A percentile compares a stretch with the other conserved stretches of the same genome.
Conservation (phyloP, 1,139 yeast species). For the Saccharomyces hybrid region DNA sequence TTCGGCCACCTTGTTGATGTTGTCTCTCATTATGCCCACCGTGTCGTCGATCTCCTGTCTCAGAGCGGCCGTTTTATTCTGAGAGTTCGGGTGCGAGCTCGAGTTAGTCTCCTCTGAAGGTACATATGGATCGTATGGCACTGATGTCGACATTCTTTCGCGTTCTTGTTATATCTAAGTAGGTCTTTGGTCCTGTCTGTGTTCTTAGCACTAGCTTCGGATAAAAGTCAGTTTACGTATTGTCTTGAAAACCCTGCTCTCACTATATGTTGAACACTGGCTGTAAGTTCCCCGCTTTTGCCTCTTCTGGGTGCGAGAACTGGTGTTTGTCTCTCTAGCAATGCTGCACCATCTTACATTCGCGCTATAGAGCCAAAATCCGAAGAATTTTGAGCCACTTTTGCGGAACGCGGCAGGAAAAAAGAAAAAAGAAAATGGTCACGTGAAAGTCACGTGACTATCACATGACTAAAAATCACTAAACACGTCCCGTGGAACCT, state of each 20-base stretch:
- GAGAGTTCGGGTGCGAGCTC: conserved; percentile 33
- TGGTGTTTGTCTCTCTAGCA: background rate
- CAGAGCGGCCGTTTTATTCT: conserved; percentile 64
- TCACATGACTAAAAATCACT: background rate
- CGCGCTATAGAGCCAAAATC: background rate
- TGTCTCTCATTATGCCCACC: conserved; percentile 96
- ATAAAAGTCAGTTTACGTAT: no score
- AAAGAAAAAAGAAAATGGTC: background rate
- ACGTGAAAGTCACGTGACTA: background rate
- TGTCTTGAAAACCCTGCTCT: no score
- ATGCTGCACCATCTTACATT: background rate
- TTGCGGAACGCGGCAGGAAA: background rate
- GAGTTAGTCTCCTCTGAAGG: conserved; percentile 45
- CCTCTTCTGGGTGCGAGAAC: background rate
- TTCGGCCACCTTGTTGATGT: conserved; percentile 91
- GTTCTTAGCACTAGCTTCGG: background rate
- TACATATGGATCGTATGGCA: conserved; percentile 85
- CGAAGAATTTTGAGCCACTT: conserved; percentile 1
- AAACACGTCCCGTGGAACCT: background rate
- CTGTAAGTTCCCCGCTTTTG: background rate
- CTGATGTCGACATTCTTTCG: conserved; percentile 61
- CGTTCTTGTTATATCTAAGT: background rate
- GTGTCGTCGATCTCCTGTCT: conserved; percentile 95
- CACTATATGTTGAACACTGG: no score
- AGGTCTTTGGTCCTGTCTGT: background rate